phyloP scores from a whole-genome alignment of 306 rosid genomes.

The Quercus ilex region DNA sequence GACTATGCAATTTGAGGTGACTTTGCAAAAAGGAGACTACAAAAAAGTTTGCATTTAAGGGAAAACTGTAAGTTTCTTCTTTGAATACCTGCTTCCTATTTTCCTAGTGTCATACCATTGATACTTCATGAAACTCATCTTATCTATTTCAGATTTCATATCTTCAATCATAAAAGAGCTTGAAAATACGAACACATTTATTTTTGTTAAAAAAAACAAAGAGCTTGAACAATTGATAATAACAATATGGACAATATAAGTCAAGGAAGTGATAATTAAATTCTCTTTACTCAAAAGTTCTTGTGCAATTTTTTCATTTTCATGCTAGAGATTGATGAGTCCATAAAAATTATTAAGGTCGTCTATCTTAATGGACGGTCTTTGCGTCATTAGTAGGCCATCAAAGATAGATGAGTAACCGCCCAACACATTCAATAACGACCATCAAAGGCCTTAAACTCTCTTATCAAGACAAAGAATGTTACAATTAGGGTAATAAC shows the following conservation, averaged over 20 bases:
- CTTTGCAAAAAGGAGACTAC: neutral
- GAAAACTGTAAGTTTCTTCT: conserved; percentile 46
- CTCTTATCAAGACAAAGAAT: no score
- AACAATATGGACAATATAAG: neutral
- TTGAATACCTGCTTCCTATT: conserved; percentile 8
- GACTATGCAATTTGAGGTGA: conserved; percentile 36
- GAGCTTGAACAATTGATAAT: neutral
- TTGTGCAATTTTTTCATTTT: neutral
- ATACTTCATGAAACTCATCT: conserved; percentile 8
- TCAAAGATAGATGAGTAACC: no score
- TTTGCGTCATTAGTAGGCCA: no score
- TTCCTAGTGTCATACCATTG: neutral
- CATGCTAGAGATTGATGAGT: neutral
- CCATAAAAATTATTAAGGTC: no score
- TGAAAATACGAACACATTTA: no score
- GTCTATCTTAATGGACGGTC: no score
- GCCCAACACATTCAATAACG: no score
- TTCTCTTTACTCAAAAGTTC: neutral
- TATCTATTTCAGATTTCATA: neutral
- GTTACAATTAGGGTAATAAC: no score
- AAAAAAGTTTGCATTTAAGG: conserved; percentile 55
- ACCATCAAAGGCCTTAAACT: no score
- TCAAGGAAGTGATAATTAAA: neutral
- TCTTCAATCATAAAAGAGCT: neutral
- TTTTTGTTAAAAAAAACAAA: neutral